phyloP scores from a whole-genome alignment of 164 flowering plant genomes.

The Berberis vulgaris region DNA sequence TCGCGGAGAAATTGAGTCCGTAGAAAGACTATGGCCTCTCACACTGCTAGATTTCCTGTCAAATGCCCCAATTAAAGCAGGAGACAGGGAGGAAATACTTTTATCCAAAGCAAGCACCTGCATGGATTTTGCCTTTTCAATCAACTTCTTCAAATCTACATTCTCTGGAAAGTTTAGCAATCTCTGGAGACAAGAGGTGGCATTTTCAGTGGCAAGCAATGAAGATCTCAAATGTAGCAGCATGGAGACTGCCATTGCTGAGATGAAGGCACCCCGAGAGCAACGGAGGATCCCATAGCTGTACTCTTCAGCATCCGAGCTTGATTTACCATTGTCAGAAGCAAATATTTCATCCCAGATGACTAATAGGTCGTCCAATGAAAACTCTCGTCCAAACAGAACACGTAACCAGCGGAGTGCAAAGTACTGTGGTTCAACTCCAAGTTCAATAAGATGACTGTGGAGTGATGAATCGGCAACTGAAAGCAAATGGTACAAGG shows the following conservation, averaged over 20 bases:
- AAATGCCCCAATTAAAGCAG: slow-evolving; percentile 13
- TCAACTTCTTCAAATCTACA: slow-evolving; percentile 44
- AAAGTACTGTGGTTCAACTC: slow-evolving; percentile 98
- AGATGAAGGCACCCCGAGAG: slow-evolving; percentile 68
- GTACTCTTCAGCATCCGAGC: slow-evolving; percentile 15
- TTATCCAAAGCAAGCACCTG: slow-evolving; percentile 51
- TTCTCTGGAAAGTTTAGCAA: slow-evolving; percentile 70
- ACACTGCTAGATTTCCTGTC: slow-evolving; percentile 27
- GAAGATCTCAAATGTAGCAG: slow-evolving; percentile 76
- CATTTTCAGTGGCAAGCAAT: slow-evolving; percentile 81
- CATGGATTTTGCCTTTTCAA: slow-evolving; percentile 74
- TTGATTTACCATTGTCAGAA: slow-evolving; percentile 36
- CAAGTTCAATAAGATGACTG: slow-evolving; percentile 80
- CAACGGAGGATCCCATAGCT: slow-evolving; percentile 39
- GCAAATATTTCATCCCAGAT: slow-evolving; percentile 95
- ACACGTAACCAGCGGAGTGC: slow-evolving; percentile 93
- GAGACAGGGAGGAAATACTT: slow-evolving; percentile 18
- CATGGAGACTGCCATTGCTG: slow-evolving; percentile 87
- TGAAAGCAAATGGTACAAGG: slow-evolving; percentile 78
- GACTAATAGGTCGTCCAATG: slow-evolving; percentile 55
- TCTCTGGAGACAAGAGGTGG: slow-evolving; percentile 81
- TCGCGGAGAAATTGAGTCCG: slow-evolving; percentile 44
- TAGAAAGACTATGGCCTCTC: slow-evolving; percentile 43
- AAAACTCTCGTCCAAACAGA: slow-evolving; percentile 85
- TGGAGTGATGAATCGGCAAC: slow-evolving; percentile 74